phyloP scores from a whole-genome alignment of 441 rosid genomes.

The Populus tomentosa region DNA sequence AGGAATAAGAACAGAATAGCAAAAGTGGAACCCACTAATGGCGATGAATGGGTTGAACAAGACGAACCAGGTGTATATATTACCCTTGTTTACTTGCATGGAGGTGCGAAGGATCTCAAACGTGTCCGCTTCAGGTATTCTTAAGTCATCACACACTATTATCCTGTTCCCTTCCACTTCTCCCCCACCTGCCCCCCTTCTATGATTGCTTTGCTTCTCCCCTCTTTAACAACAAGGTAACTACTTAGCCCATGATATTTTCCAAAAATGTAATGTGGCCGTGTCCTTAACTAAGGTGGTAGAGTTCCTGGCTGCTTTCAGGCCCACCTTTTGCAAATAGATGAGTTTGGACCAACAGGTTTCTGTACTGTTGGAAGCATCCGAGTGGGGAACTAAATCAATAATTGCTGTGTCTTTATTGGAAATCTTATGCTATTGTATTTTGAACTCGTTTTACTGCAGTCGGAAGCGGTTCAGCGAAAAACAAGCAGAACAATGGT shows the following conservation, averaged over 20 bases:
- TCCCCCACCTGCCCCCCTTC: background rate
- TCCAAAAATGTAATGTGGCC: background rate
- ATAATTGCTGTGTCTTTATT: background rate
- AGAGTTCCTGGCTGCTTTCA: background rate
- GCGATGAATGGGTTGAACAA: slow-evolving; percentile 95
- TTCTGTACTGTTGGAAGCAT: background rate
- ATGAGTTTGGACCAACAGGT: background rate
- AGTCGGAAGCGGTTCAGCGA: slow-evolving; percentile 85
- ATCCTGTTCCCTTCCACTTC: background rate
- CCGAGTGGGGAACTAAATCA: background rate
- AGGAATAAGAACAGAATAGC: slow-evolving; percentile 48
- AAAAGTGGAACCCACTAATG: slow-evolving; percentile 61
- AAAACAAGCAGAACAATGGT: slow-evolving; percentile 93
- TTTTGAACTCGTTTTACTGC: slow-evolving; percentile 18
- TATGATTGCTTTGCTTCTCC: background rate
- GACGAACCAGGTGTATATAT: slow-evolving; percentile 97
- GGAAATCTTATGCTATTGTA: background rate
- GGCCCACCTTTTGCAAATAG: background rate
- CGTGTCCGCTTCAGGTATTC: slow-evolving; percentile 96
- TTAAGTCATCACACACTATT: background rate
- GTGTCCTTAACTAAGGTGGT: background rate
- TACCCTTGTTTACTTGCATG: slow-evolving; percentile 79
- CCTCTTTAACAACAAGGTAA: background rate
- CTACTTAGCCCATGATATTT: background rate
- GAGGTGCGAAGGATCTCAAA: slow-evolving; percentile 82